A percentile compares a stretch with the other conserved stretches of the same genome.
These are phyloP conservation scores for Trichoderma sp. DNA, from an alignment of 2,329 filamentous ascomycete genomes.

Conservation along the genomic window DNA sequence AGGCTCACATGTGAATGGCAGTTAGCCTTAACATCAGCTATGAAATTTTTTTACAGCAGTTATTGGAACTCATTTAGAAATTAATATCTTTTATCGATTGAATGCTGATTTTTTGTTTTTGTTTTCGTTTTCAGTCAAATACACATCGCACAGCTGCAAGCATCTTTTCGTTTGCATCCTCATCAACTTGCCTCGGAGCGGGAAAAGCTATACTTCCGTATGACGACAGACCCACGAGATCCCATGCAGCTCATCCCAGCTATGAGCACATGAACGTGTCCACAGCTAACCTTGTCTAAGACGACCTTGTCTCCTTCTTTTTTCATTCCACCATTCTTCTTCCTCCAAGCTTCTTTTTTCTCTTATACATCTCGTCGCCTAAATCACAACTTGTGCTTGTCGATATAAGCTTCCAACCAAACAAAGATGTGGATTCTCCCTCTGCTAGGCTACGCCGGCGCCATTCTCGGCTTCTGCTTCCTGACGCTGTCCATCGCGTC, in stretches of 20 bases:
- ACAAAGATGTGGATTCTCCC: conserved; percentile 92
- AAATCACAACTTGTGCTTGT: neutral
- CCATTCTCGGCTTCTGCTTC: conserved; percentile 87
- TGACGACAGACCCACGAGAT: conserved; percentile 11
- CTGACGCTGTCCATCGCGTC: conserved; percentile 94
- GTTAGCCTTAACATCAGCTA: neutral
- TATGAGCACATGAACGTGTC: conserved; percentile 21
- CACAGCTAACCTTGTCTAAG: conserved; percentile 16
- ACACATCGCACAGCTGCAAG: neutral
- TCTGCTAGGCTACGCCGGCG: conserved; percentile 82
- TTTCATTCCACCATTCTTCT: neutral
- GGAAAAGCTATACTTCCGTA: conserved; percentile 14
- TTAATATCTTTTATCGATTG: too few species aligned
- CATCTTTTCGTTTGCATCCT: neutral
- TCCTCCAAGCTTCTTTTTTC: neutral
- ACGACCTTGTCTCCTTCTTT: neutral
- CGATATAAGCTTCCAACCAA: conserved; percentile 27
- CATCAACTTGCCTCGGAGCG: conserved; percentile 7
- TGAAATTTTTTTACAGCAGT: too few species aligned
- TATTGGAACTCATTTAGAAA: too few species aligned
- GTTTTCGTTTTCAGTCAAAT: neutral
- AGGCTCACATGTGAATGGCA: neutral
- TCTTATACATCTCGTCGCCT: neutral
- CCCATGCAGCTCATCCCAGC: conserved; percentile 5
- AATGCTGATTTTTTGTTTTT: too few species aligned